Evolutionary conservation across 2,329 filamentous ascomycete species (phyloP).

Genomic region (Neonectria ditissima): DNA sequence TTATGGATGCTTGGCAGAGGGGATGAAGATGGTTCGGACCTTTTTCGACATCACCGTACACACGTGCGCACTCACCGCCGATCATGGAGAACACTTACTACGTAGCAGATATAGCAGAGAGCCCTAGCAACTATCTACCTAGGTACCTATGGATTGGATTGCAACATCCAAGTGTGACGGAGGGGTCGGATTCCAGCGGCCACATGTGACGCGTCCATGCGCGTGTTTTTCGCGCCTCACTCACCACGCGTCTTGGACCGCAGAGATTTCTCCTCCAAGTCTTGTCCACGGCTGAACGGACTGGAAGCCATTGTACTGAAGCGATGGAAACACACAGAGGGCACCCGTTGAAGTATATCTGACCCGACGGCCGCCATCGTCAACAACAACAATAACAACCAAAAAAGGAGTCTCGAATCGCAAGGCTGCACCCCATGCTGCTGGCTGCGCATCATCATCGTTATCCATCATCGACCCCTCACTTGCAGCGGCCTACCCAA

Average conservation of each 20-base stretch:
- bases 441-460: conserved; percentile 17
- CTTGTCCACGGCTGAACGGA: neutral
- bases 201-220: conserved; percentile 24
- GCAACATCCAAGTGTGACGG: conserved; percentile 9
- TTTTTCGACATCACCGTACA: neutral
- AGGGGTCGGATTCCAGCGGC: conserved; percentile 10
- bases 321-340: neutral
- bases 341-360: neutral
- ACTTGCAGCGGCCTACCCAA: conserved; percentile 1
- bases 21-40: neutral
- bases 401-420: neutral
- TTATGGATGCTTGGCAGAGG: neutral
- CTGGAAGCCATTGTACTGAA: neutral
- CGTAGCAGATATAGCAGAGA: too few species aligned
- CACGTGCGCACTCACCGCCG: neutral
- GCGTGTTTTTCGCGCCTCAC: conserved; percentile 28
- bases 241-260: conserved; percentile 19
- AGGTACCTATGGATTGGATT: neutral
- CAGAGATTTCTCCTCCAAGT: conserved; percentile 2
- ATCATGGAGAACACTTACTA: neutral
- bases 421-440: conserved; percentile 5
- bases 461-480: conserved; percentile 19
- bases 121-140: too few species aligned
- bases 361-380: conserved; percentile 1
- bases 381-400: neutral